Conservation (phyloP, 2,329 filamentous ascomycete genomes). For the Fusarium palustre region DNA sequence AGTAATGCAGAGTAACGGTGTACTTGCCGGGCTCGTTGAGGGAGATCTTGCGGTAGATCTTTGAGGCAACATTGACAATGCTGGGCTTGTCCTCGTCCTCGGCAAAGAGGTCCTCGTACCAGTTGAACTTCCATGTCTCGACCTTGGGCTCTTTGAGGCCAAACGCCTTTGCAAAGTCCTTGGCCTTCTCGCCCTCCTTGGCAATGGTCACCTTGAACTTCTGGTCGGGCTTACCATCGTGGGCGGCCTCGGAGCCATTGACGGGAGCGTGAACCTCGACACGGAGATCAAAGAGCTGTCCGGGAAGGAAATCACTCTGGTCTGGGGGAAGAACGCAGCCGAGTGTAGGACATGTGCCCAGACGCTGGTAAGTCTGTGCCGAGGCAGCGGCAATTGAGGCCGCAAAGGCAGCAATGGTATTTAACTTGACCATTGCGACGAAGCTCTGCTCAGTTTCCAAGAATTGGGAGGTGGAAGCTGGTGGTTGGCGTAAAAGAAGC, state of each 20-base stretch:
- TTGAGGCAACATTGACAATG: conserved; percentile 82
- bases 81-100: conserved; percentile 75
- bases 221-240: conserved; percentile 75
- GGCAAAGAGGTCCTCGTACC: conserved; percentile 87
- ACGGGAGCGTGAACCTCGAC: conserved; percentile 84
- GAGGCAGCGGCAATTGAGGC: conserved; percentile 56
- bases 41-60: conserved; percentile 80
- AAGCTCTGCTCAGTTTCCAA: conserved; percentile 17
- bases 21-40: conserved; percentile 85
- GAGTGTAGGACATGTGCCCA: conserved; percentile 69
- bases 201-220: conserved; percentile 80
- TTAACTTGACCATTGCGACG: conserved; percentile 53
- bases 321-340: conserved; percentile 72
- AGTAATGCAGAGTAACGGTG: conserved; percentile 80
- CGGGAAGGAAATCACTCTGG: conserved; percentile 82
- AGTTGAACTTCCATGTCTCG: conserved; percentile 86
- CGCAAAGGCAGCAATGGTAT: conserved; percentile 50
- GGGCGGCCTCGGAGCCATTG: conserved; percentile 84
- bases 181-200: conserved; percentile 68
- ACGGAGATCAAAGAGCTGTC: conserved; percentile 86
- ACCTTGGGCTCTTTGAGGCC: conserved; percentile 75
- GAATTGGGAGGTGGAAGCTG: conserved; percentile 9
- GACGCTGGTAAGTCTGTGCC: conserved; percentile 69
- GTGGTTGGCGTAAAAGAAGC: conserved; percentile 13
- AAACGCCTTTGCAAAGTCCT: conserved; percentile 75